Evolutionary conservation across 108 stramenopile species (phyloP), one percentile per base, ranked within the genome.

Genomic region (Discostella pseudostelligera): DNA sequence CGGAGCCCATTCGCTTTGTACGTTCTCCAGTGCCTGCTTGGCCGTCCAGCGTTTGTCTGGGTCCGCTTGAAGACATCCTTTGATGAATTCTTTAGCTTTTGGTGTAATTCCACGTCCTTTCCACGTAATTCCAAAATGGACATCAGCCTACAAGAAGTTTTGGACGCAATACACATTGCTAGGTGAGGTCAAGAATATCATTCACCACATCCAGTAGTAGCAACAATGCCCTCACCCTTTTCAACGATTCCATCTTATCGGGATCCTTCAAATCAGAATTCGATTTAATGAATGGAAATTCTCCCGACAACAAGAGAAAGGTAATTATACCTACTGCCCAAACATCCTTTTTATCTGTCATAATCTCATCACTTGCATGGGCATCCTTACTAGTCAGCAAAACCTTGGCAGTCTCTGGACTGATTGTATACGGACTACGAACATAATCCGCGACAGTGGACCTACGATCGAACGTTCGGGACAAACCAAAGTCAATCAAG

Each of bases 281-380:
- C 25, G 48, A 67, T 49, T 77, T 82, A 29, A 85, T 35, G 26
- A 80, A 83, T 21, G 83, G 83, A 21, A 80, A 73, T 11, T 83
- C 80, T 17, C 81, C 81, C 4, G 75, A 86, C 6, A 96, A 77
- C 29, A 96, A 55, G 56, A 94, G 84, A 62, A 84, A 96, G 43
- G 72, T 56, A 57, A 95, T 89, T 21, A 93, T 73, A 39, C 95
- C 96, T 19, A 95, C 67, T 58, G 81, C 79, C 94, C 94, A 95
- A 35, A 95, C 81, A 74, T 96, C 96, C 16, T 63, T 78, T 59
- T 89, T 84, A 44, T 78, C 81, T 11, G 79, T 81, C 50, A 79
- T 70, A 62, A 7, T 36, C 14, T 59, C 47, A 10, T 62, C 16
- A 7, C 53, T 26, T 40, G 42, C 56, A 14, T 8, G 13, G 19